Base-by-base conservation (phyloP, 768 basidiomycete species). In the Albatrellus ellisii region DNA sequence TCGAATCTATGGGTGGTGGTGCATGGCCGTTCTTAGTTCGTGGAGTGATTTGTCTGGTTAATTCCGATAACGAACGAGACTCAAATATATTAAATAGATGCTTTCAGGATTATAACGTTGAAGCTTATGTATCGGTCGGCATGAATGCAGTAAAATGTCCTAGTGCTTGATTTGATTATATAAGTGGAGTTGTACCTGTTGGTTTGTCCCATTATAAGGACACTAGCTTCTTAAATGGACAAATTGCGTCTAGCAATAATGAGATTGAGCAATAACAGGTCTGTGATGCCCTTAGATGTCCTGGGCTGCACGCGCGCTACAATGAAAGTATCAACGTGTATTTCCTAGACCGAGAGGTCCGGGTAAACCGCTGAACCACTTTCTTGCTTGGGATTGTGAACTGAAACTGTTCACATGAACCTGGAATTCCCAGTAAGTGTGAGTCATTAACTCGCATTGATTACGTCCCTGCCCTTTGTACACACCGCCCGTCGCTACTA, bases 41-140 rank as follows among this genome's bases (percentile, higher is more conserved):
- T 82, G 80, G 79, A 85, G 81, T 83, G 83, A 85, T 84, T 85
- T 85, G 83, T 86, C 84, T 85, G 83, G 81, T 84, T 85, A 84
- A 86, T 84, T 84, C 79, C 75, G 80, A 85, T 84, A 83, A 83
- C 75, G 76, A 85, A 82, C 73, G 79, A 85, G 80, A 85, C 82
- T 79, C 78, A 78, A 74, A 70, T 74, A 76, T 78, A 75, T 77
- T 73, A 75, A 62, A n/a, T n/a, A n/a, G n/a, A n/a, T n/a, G n/a
- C n/a, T n/a, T n/a, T n/a, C n/a, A n/a, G n/a, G n/a, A n/a, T n/a
- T n/a, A n/a, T n/a, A n/a, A n/a, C n/a, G 12, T 5, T 31, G 12
- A 31, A 31, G 12, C 15, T 31, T 12, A 31, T 31, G 29, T 73
- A 70, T 77, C 64, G 66, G 64, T 78, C 70, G 68, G 79, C 75